phyloP scores from a whole-genome alignment of 192 early-diverging fungal genomes.

The Coemansia sp. region DNA sequence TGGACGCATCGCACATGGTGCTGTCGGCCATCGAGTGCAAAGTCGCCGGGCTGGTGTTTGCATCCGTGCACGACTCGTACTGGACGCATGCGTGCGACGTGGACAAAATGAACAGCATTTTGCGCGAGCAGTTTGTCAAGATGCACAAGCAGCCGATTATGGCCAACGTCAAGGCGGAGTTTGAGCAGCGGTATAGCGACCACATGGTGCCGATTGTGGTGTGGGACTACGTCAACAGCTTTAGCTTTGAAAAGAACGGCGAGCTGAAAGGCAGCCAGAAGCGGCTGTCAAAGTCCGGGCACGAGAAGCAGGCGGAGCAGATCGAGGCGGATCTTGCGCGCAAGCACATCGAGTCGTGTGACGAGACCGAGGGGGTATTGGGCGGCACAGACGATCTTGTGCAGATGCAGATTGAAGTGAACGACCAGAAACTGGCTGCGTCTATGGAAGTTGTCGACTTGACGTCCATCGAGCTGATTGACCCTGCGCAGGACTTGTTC shows the following conservation, averaged over 20 bases:
- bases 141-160: constrained; percentile 84
- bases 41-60: constrained; percentile 74
- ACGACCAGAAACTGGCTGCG: background rate
- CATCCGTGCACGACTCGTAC: constrained; percentile 96
- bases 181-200: constrained; percentile 72
- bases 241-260: constrained; percentile 13
- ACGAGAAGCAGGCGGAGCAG: constrained; percentile 11
- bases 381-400: background rate
- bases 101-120: constrained; percentile 74
- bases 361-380: background rate
- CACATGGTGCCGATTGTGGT: constrained; percentile 62
- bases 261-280: constrained; percentile 1
- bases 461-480: constrained; percentile 22
- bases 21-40: constrained; percentile 88
- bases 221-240: constrained; percentile 50
- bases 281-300: constrained; percentile 1
- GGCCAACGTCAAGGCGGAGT: constrained; percentile 76
- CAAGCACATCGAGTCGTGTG: constrained; percentile 17
- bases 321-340: constrained; percentile 28
- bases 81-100: constrained; percentile 96
- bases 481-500: constrained; percentile 24
- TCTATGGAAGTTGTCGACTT: constrained; percentile 20
- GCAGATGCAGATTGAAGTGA: background rate
- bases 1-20: constrained; percentile 97
- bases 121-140: constrained; percentile 87